Conservation (phyloP, 768 basidiomycete genomes). For the Pleurotus giganteus region DNA sequence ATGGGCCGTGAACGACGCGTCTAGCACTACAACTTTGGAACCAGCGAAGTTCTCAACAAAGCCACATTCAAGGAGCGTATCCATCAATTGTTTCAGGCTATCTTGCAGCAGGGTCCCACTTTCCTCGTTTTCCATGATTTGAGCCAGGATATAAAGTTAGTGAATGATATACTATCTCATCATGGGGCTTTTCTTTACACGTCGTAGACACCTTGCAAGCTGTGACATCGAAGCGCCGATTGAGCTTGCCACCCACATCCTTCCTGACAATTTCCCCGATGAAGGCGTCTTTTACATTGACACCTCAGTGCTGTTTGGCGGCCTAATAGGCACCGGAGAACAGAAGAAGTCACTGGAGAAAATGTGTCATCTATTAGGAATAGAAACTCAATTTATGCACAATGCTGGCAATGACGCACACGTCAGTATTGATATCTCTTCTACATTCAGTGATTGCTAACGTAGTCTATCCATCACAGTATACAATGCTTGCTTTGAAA, state of each 20-base stretch:
- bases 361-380: constrained; percentile 60
- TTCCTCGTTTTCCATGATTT: constrained; percentile 83
- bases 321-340: constrained; percentile 60
- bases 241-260: constrained; percentile 45
- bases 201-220: constrained; percentile 51
- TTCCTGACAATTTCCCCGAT: constrained; percentile 55
- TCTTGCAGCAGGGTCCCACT: constrained; percentile 51
- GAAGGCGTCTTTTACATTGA: constrained; percentile 66
- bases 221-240: constrained; percentile 50
- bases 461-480: constrained; percentile 49
- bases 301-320: constrained; percentile 72
- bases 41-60: constrained; percentile 52
- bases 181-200: not conserved
- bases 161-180: not conserved
- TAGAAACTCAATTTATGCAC: constrained; percentile 57
- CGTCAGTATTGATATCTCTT: constrained; percentile 50
- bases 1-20: not conserved
- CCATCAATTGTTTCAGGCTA: constrained; percentile 37
- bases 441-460: not conserved
- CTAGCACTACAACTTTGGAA: constrained; percentile 68
- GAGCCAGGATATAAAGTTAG: constrained; percentile 73
- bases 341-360: constrained; percentile 57
- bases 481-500: constrained; percentile 62
- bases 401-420: constrained; percentile 89
- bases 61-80: constrained; percentile 52